Evolutionary conservation across 352 stramenopile species (phyloP), one percentile per base, ranked within the genome.

Genomic region (Phytophthora fragariae): DNA sequence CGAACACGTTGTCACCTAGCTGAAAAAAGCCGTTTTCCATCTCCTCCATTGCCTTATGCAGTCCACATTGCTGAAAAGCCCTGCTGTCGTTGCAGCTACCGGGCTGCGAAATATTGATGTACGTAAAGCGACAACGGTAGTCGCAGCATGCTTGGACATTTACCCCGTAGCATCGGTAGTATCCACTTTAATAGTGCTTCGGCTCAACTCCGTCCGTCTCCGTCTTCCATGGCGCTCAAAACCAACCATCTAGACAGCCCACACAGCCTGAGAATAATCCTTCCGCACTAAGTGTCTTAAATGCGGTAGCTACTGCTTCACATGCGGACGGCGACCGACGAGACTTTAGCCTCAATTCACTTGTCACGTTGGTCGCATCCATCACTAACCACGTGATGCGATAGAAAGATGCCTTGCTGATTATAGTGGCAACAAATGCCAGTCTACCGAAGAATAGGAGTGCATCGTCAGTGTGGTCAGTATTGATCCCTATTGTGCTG

Each of bases 11-110:
- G 31, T 61, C 55, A 15, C 55, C 55, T 4, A 61, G 27, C 9
- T 50, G 7, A 33, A 50, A 61, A 6, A 49, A 61, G 9, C 55
- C 33, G 19, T 14, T 61, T 21, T 59, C 53, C 27, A 39, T 39
- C 5, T 9, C n/a, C n/a, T 47, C 31, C 33, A 61, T 4, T 27
- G 47, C 12, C n/a, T 0, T 6, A 37, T 21, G 10, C 10, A 61
- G 10, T 33, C 7, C 33, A 33, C 57, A 57, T 14, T 64, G 44
- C 41, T 64, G 41, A 14, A 64, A 56, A 5, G 57, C 37, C 14
- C 57, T 5, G 15, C 41, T 46, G 21, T 64, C 57, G 37, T 64
- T 64, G 44, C 57, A 64, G n/a, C 57, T 64, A 19, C 57, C 57
- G 29, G 57, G 14, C 27, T 56, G 57, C 14, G 44, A 15, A 9